phyloP scores from a whole-genome alignment of 2,329 filamentous ascomycete genomes.

The Nakataea oryzae region DNA sequence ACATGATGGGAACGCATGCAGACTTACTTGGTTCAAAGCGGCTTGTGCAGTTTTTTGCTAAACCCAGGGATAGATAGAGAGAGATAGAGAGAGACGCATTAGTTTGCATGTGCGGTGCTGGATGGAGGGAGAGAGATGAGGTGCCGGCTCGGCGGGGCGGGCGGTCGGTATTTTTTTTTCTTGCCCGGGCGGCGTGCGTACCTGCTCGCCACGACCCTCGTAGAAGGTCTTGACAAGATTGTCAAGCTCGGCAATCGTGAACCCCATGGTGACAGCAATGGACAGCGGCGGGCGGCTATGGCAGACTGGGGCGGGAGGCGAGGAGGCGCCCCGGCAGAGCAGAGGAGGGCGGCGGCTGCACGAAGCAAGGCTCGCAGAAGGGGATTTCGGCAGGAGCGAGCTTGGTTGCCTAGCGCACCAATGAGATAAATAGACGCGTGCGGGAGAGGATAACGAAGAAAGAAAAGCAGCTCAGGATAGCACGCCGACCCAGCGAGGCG shows the following conservation, averaged over 20 bases:
- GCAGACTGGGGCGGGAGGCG: background rate
- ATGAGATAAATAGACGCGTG: background rate
- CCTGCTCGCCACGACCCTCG: constrained; percentile 88
- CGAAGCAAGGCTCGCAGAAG: background rate
- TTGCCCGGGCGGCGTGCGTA: constrained; percentile 32
- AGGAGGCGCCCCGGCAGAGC: background rate
- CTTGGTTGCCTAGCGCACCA: background rate
- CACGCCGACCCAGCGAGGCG: background rate
- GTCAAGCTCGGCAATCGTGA: constrained; percentile 89
- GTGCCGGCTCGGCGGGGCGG: background rate
- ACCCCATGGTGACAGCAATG: constrained; percentile 40
- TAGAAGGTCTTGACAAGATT: constrained; percentile 94
- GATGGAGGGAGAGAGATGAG: no score
- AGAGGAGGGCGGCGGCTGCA: background rate
- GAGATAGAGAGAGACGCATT: constrained; percentile 3
- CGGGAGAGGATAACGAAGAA: background rate
- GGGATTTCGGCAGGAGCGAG: background rate
- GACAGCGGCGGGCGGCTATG: background rate
- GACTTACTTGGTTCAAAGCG: constrained; percentile 66
- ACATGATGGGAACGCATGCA: constrained; percentile 9
- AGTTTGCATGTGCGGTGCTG: background rate
- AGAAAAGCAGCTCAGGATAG: background rate
- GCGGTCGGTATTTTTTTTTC: background rate
- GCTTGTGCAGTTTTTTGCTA: constrained; percentile 96
- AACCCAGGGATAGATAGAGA: constrained; percentile 11